Conservation (phyloP, 192 early-diverging fungal genomes). For the Funneliformis geosporum region DNA sequence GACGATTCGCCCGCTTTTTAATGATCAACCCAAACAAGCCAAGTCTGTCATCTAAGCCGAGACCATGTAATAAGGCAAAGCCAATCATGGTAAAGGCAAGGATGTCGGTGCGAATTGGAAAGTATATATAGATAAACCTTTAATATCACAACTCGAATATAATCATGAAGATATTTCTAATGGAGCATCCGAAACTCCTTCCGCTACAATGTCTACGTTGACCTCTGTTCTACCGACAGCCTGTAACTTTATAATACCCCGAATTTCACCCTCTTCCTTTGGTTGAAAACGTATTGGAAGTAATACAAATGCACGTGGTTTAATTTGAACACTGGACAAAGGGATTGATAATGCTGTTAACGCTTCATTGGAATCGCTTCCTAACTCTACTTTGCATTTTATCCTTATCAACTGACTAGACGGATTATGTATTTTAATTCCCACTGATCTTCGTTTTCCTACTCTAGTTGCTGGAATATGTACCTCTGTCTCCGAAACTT, state of each 20-base stretch:
- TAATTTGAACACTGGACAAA: conserved; percentile 30
- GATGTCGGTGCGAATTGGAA: neutral
- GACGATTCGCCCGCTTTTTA: too few relatives aligned
- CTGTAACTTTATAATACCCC: conserved; percentile 23
- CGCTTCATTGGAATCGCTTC: too few relatives aligned
- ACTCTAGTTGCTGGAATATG: conserved; percentile 28
- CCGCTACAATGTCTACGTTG: conserved; percentile 12
- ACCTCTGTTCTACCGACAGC: conserved; percentile 22
- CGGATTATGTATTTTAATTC: conserved; percentile 30
- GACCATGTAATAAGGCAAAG: neutral
- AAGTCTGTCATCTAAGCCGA: too few relatives aligned
- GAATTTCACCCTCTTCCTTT: conserved; percentile 22
- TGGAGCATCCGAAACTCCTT: conserved; percentile 15
- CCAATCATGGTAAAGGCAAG: neutral
- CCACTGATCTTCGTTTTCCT: conserved; percentile 25
- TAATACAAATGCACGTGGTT: conserved; percentile 18
- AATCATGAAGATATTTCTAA: neutral
- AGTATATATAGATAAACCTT: neutral
- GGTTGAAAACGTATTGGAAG: conserved; percentile 30
- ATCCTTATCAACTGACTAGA: conserved; percentile 28
- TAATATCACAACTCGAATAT: neutral
- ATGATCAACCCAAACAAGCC: too few relatives aligned
- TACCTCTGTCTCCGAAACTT: conserved; percentile 23
- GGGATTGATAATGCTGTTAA: conserved; percentile 13
- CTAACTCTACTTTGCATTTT: conserved; percentile 29